phyloP scores from a whole-genome alignment of 208 protist genomes.

The Leishmania martiniquensis region DNA sequence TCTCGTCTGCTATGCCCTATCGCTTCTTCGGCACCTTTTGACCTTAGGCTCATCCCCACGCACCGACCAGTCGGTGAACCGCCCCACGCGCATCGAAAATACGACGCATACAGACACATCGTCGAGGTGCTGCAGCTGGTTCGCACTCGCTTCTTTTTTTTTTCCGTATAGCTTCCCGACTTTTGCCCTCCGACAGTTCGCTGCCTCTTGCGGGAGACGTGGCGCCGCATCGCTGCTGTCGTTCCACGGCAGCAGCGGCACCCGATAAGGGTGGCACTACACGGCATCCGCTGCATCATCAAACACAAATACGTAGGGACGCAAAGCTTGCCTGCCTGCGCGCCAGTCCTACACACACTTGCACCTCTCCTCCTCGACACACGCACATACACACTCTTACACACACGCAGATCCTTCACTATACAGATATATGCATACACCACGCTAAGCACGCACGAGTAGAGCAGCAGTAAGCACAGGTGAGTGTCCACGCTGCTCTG shows the following conservation, averaged over 20 bases:
- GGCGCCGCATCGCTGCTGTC: background rate
- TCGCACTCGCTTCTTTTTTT: background rate
- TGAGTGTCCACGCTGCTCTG: background rate
- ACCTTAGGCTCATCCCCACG: background rate
- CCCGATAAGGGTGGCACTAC: background rate
- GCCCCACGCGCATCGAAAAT: background rate
- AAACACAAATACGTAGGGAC: background rate
- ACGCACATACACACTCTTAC: conserved; percentile 6
- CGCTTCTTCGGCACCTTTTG: background rate
- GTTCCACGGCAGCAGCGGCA: background rate
- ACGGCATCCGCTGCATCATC: background rate
- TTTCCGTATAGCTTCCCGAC: background rate
- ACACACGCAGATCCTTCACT: conserved; percentile 1
- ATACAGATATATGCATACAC: background rate
- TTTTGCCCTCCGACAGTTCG: background rate
- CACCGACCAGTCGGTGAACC: background rate
- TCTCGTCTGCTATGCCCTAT: background rate
- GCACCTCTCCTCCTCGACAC: too few relatives aligned
- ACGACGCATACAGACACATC: background rate
- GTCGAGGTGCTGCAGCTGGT: background rate
- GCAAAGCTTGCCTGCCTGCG: too few relatives aligned
- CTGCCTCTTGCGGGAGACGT: background rate
- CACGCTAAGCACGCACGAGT: background rate
- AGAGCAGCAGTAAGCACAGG: background rate
- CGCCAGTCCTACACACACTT: too few relatives aligned